These are phyloP conservation scores for Sphenostylis stenocarpa DNA, from an alignment of 306 rosid species.

Conservation along the genomic window DNA sequence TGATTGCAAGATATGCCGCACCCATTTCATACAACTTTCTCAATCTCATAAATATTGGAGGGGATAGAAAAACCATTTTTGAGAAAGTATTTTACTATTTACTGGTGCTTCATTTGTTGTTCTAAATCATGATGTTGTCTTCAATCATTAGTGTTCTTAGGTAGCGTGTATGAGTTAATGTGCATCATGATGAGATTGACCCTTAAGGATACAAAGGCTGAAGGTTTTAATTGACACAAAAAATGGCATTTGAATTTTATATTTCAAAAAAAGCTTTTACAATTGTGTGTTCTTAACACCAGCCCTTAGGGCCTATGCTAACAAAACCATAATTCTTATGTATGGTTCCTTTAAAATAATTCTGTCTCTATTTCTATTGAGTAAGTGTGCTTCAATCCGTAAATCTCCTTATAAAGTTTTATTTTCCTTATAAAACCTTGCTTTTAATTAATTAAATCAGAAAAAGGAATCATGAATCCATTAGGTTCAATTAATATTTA, in stretches of 20 bases:
- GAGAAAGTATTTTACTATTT: constrained; percentile 58
- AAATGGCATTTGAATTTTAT: background rate
- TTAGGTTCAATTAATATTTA: background rate
- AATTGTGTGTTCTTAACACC: background rate
- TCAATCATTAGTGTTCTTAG: background rate
- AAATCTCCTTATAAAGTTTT: too few species aligned
- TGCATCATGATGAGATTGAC: background rate
- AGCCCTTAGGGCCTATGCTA: background rate
- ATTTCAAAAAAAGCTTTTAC: too few species aligned
- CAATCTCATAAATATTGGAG: constrained; percentile 79
- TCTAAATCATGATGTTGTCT: constrained; percentile 11
- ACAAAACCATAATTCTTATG: background rate
- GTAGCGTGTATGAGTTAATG: background rate
- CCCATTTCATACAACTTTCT: constrained; percentile 95
- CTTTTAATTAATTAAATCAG: background rate
- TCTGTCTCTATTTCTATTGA: background rate
- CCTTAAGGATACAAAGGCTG: background rate
- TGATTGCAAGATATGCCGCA: constrained; percentile 98
- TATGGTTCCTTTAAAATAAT: background rate
- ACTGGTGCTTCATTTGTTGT: constrained; percentile 18
- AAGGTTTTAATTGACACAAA: background rate
- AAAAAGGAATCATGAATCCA: background rate
- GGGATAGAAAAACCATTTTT: constrained; percentile 56
- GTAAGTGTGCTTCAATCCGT: background rate
- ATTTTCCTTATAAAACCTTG: background rate